Evolutionary conservation across 345 rosid genomes (phyloP).

Genomic region (Arabidopsis suecica): DNA sequence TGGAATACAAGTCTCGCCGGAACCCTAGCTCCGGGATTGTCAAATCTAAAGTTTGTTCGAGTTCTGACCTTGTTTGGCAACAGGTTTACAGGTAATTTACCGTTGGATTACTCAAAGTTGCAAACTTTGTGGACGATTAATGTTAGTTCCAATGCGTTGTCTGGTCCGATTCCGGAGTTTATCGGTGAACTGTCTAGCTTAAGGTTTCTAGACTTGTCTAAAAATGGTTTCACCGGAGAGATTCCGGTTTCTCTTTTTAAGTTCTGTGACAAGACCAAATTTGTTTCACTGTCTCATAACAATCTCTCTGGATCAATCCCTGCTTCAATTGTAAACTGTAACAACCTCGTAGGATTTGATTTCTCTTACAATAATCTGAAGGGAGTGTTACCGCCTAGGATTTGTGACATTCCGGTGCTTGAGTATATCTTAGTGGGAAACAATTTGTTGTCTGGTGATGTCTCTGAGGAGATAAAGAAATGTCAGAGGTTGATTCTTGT

Average conservation of each 20-base stretch:
- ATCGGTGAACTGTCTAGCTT: conserved; percentile 77
- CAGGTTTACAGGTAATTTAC: conserved; percentile 80
- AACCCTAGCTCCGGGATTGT: conserved; percentile 65
- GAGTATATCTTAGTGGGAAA: conserved; percentile 65
- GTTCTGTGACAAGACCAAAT: conserved; percentile 75
- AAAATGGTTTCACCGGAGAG: conserved; percentile 65
- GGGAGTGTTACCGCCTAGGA: conserved; percentile 61
- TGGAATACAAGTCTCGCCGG: conserved; percentile 90
- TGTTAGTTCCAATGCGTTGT: conserved; percentile 84
- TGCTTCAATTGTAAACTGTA: conserved; percentile 66
- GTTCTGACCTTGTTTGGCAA: conserved; percentile 91
- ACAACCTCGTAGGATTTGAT: conserved; percentile 79
- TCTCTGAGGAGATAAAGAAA: conserved; percentile 56
- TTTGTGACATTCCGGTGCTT: conserved; percentile 69
- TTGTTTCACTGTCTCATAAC: conserved; percentile 76
- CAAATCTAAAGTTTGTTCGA: conserved; percentile 73
- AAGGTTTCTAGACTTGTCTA: conserved; percentile 92
- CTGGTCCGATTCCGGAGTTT: conserved; percentile 91
- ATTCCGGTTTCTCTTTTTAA: conserved; percentile 76
- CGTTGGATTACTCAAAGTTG: conserved; percentile 65
- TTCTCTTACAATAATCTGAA: conserved; percentile 75
- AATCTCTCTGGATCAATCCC: conserved; percentile 78
- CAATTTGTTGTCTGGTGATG: conserved; percentile 70
- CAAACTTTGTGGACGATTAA: conserved; percentile 89
- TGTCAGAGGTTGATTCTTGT: conserved; percentile 65